phyloP scores from a whole-genome alignment of 2,329 filamentous ascomycete species.

The Aspergillus flavus region DNA sequence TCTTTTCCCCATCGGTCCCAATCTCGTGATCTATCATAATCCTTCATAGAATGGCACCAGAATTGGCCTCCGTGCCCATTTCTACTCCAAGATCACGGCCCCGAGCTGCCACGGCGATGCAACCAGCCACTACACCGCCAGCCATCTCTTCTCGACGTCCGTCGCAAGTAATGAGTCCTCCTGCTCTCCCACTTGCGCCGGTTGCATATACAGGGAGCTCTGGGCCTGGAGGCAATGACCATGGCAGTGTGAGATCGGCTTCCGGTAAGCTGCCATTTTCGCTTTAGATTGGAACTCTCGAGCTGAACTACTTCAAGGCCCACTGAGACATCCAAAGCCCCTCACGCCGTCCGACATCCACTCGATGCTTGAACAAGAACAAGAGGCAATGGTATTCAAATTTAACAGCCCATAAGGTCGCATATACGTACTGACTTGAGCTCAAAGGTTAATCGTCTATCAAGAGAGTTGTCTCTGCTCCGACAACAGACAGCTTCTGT shows the following conservation, averaged over 20 bases:
- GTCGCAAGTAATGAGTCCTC: conserved; percentile 52
- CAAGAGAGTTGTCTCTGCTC: conserved; percentile 83
- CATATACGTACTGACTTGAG: neutral
- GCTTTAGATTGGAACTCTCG: neutral
- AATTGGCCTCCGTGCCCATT: conserved; percentile 48
- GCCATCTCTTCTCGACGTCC: conserved; percentile 47
- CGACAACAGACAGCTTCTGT: conserved; percentile 68
- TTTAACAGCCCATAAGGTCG: neutral
- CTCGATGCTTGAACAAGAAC: conserved; percentile 87
- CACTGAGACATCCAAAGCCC: conserved; percentile 82
- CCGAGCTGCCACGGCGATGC: conserved; percentile 32
- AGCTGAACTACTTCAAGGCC: conserved; percentile 53
- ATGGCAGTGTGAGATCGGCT: conserved; percentile 40
- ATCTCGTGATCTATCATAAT: neutral
- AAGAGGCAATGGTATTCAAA: conserved; percentile 79
- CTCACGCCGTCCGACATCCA: conserved; percentile 88
- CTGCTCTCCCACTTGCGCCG: conserved; percentile 34
- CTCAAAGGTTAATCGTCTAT: conserved; percentile 82
- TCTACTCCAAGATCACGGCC: conserved; percentile 36
- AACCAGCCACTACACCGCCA: conserved; percentile 35
- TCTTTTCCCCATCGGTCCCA: conserved; percentile 10
- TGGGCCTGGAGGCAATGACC: conserved; percentile 31
- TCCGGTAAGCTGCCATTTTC: conserved; percentile 39
- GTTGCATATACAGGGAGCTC: conserved; percentile 30
- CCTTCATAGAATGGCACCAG: conserved; percentile 50